These are phyloP conservation scores for Salvia miltiorrhiza DNA, from an alignment of 257 asterid genomes.

Conservation along the genomic window DNA sequence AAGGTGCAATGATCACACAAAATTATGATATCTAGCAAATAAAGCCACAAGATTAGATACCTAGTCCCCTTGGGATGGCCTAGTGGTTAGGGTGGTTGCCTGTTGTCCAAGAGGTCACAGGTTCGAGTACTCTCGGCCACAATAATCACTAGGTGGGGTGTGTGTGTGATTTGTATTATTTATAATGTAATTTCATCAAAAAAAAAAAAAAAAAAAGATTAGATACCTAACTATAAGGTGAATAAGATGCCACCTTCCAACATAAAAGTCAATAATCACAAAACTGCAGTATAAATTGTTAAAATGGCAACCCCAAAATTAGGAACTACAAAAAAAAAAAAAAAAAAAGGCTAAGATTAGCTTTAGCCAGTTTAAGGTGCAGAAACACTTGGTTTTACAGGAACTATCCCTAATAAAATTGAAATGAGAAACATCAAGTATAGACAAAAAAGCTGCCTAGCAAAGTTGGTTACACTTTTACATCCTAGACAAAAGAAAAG, in stretches of 20 bases:
- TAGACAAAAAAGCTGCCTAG: constrained; percentile 14
- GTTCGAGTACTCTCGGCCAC: too few relatives aligned
- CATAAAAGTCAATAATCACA: background rate
- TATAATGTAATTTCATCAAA: too few relatives aligned
- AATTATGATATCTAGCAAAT: constrained; percentile 6
- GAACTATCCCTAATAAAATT: constrained; percentile 4
- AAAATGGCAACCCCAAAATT: constrained; percentile 2
- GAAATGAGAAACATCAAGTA: background rate
- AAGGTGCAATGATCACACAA: background rate
- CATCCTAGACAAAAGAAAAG: constrained; percentile 6
- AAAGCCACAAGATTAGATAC: constrained; percentile 10
- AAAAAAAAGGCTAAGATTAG: constrained; percentile 9
- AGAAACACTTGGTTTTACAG: background rate
- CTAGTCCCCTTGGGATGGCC: too few relatives aligned
- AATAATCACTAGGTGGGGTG: too few relatives aligned
- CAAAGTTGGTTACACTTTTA: constrained; percentile 18
- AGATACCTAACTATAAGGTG: background rate
- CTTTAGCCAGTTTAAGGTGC: constrained; percentile 14
- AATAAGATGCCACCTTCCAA: background rate
- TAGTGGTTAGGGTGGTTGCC: too few relatives aligned
- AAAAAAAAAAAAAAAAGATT: too few relatives aligned
- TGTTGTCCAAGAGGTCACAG: too few relatives aligned
- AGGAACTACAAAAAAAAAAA: background rate
- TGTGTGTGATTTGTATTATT: too few relatives aligned
- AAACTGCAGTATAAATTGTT: background rate